Base-by-base conservation (phyloP, 352 stramenopile species). In the Phytopythium mirpurense region DNA sequence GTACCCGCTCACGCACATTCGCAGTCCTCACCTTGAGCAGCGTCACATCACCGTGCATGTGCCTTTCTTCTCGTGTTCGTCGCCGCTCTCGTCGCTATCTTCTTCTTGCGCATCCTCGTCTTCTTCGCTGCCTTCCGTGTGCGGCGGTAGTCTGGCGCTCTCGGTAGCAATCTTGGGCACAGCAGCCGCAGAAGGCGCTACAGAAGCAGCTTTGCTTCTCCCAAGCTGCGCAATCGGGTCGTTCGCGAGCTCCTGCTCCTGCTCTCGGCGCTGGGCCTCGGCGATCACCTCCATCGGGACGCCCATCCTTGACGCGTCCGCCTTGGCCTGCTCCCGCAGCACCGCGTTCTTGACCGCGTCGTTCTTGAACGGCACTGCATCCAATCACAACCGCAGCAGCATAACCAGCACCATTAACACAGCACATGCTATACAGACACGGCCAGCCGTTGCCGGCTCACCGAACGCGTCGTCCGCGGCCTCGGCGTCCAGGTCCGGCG, bases 321-420 rank as follows among this genome's bases (percentile, higher is more conserved):
- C 29, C 64, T 92, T 90, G 60, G 76, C 76, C 51, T 92, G 81
- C 41, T 92, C 78, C 0, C 74, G 64, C 46, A 92, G 54, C 56
- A 92, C 74, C 16, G 81, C 81, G 19, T 92, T 90, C 67, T 88
- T 88, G 38, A 92, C 70, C 0, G 75, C 71, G 52, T 92, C 81
- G 54, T 88, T 87, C 68, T 89, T 89, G 63, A 90, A 92, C 34
- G 79, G 79, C 42, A 92, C 81, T 92, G 41, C 21, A 21, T 36
- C 46, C n/a, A 12, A 46, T 10, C 23, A 46, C 24, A 23, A 38
- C 24, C 59, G 37, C 38, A 32, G 45, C 15, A 52, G 51, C 7
- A 38, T 32, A 48, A 43, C 45, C 5, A 64, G 5, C 29, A 32
- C 5, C 29, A 32, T 32, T 9, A 32, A 32, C 5, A 32, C 29